Conservation (phyloP, 805 yeast species). For the Yamadazyma tumulicola region DNA sequence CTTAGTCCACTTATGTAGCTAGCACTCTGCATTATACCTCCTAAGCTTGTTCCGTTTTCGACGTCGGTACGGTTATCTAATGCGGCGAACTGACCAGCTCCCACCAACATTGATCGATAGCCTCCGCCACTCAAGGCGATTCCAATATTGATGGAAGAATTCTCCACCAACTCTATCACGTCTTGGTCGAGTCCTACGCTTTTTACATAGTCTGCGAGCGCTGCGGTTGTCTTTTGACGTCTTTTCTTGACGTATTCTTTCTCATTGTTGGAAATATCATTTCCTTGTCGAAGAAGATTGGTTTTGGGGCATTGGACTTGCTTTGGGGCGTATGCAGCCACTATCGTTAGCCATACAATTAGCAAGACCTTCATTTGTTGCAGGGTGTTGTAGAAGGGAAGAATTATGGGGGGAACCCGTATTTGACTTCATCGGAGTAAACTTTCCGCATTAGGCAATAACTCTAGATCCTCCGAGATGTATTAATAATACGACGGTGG, state of each 20-base stretch:
- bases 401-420: too few species aligned
- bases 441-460: too few species aligned
- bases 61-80: slow-evolving; percentile 70
- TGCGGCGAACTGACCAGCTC: slow-evolving; percentile 82
- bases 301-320: slow-evolving; percentile 23
- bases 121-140: slow-evolving; percentile 41
- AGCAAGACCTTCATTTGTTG: too few species aligned
- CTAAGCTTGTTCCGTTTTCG: slow-evolving; percentile 48
- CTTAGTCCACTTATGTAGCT: slow-evolving; percentile 75
- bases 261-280: slow-evolving; percentile 22
- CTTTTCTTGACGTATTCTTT: slow-evolving; percentile 22
- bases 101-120: slow-evolving; percentile 53
- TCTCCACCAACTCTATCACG: slow-evolving; percentile 18
- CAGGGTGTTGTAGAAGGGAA: too few species aligned
- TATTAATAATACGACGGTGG: too few species aligned
- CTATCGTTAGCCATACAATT: too few species aligned
- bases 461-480: too few species aligned
- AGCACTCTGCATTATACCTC: slow-evolving; percentile 69
- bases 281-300: slow-evolving; percentile 23
- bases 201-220: slow-evolving; percentile 20
- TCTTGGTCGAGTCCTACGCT: slow-evolving; percentile 21
- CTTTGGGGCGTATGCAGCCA: too few species aligned
- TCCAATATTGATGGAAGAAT: slow-evolving; percentile 23
- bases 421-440: too few species aligned
- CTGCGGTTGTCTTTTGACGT: slow-evolving; percentile 20